phyloP scores from a whole-genome alignment of 805 yeast genomes.

The Zygosaccharomyces rouxii region DNA sequence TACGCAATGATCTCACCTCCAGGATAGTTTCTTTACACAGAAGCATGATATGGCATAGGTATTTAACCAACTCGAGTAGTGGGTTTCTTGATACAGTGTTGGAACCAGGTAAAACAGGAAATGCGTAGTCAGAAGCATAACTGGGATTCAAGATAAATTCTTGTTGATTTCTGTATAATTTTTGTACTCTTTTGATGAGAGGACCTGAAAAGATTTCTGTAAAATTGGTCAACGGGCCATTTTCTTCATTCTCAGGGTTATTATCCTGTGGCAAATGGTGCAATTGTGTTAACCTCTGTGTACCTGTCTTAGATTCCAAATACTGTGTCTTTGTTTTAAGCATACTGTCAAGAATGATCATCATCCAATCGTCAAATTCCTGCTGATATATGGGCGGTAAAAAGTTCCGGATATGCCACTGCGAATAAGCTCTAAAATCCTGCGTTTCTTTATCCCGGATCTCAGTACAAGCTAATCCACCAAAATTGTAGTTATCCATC shows the following conservation, averaged over 20 bases:
- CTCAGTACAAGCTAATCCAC: slow-evolving; percentile 56
- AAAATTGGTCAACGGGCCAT: slow-evolving; percentile 43
- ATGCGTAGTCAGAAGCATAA: slow-evolving; percentile 57
- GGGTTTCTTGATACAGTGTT: slow-evolving; percentile 59
- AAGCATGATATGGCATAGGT: slow-evolving; percentile 63
- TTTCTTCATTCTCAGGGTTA: slow-evolving; percentile 31
- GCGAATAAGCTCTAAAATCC: slow-evolving; percentile 41
- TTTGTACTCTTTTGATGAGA: slow-evolving; percentile 59
- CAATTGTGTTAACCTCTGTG: slow-evolving; percentile 70
- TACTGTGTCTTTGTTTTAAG: slow-evolving; percentile 46
- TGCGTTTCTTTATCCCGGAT: slow-evolving; percentile 38
- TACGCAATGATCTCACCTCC: slow-evolving; percentile 71
- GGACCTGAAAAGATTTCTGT: slow-evolving; percentile 58
- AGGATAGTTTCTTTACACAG: slow-evolving; percentile 59
- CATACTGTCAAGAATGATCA: slow-evolving; percentile 67
- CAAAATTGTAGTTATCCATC: slow-evolving; percentile 89
- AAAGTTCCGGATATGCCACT: slow-evolving; percentile 77
- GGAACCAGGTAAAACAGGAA: slow-evolving; percentile 77
- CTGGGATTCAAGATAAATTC: slow-evolving; percentile 68
- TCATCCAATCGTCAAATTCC: slow-evolving; percentile 86
- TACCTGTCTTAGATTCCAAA: slow-evolving; percentile 34
- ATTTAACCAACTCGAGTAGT: slow-evolving; percentile 73
- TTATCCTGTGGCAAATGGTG: slow-evolving; percentile 47
- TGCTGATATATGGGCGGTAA: slow-evolving; percentile 70
- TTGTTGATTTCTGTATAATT: slow-evolving; percentile 62